These are phyloP conservation scores for Cinnamomum micranthum DNA, from an alignment of 164 flowering plant genomes.

Conservation along the genomic window DNA sequence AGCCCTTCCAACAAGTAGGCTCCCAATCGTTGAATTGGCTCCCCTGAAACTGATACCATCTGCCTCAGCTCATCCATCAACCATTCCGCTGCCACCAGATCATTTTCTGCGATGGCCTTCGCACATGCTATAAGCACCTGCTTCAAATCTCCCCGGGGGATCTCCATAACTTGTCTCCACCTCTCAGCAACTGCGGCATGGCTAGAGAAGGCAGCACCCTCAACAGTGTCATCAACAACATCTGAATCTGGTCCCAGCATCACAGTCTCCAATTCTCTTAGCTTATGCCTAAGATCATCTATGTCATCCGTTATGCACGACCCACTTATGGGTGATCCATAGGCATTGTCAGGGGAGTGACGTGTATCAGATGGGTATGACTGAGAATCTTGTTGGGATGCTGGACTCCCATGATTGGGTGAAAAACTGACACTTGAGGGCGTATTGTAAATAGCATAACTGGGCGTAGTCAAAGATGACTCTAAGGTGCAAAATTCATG, in stretches of 20 bases:
- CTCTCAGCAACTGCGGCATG: conserved; percentile 30
- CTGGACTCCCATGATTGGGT: conserved; percentile 36
- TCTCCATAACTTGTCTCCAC: conserved; percentile 37
- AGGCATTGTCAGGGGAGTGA: conserved; percentile 35
- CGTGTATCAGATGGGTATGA: conserved; percentile 31
- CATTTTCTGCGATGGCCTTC: conserved; percentile 48
- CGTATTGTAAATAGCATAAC: conserved; percentile 29
- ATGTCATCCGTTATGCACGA: conserved; percentile 39
- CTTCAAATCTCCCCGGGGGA: conserved; percentile 48
- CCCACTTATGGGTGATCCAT: conserved; percentile 35
- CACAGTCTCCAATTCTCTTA: conserved; percentile 57
- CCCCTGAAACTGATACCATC: conserved; percentile 81
- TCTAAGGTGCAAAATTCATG: conserved; percentile 46
- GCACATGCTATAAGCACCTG: conserved; percentile 56
- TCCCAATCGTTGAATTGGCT: conserved; percentile 68
- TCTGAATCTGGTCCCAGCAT: conserved; percentile 59
- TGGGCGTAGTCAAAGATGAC: conserved; percentile 33
- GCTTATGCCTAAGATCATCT: conserved; percentile 41
- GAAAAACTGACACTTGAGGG: conserved; percentile 46
- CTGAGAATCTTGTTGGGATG: conserved; percentile 38
- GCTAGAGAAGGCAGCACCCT: not conserved
- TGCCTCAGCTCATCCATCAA: conserved; percentile 50
- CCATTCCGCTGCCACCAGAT: conserved; percentile 41
- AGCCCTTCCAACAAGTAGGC: conserved; percentile 84
- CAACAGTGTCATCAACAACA: conserved; percentile 8